Base-by-base conservation (phyloP, 352 stramenopile species). In the Pythium aristosporum region DNA sequence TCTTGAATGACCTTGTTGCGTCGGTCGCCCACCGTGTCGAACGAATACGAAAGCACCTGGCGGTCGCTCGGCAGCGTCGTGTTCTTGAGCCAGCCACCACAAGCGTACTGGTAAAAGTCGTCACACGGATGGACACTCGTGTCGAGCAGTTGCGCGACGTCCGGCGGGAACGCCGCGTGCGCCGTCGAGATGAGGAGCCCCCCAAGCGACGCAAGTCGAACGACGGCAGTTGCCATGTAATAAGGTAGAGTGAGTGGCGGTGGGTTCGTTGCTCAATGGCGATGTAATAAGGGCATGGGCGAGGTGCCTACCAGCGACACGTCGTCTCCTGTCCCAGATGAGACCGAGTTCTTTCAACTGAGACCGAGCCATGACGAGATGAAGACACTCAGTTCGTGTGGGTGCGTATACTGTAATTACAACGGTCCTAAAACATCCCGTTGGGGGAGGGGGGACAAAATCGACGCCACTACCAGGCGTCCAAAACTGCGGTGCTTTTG, bases 71-170 rank as follows among this genome's bases (percentile, higher is more conserved):
- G 65, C 0, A 79, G 34, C 8, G 57, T 65, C 21, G 54, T 67
- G 53, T 75, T 68, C 32, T 54, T 55, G n/a, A 76, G 23, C 72
- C 72, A 79, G 18, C 30, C 53, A 21, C 72, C 72, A 34, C 73
- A 77, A 13, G 69, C 51, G 55, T 62, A 54, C 43, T 53, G 55
- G 55, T 62, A 62, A 28, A 62, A 76, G 51, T 79, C 68, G 15
- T 68, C 52, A 47, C 72, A 76, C 23, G 72, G 72, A n/a, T 71
- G 49, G 41, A 60, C 44, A 20, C 5, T 48, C 16, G 49, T 57
- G 48, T 79, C 65, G 39, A 79, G 54, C 48, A 72, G 49, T 9
- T 21, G 18, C 11, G 20, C 34, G 10, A 74, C 65, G 13, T 59
- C 60, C 13, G 48, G 16, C 18, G 64, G 64, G 43, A 59, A 71